Evolutionary conservation across 306 rosid species (phyloP).

Genomic region (Trifolium fragiferum): DNA sequence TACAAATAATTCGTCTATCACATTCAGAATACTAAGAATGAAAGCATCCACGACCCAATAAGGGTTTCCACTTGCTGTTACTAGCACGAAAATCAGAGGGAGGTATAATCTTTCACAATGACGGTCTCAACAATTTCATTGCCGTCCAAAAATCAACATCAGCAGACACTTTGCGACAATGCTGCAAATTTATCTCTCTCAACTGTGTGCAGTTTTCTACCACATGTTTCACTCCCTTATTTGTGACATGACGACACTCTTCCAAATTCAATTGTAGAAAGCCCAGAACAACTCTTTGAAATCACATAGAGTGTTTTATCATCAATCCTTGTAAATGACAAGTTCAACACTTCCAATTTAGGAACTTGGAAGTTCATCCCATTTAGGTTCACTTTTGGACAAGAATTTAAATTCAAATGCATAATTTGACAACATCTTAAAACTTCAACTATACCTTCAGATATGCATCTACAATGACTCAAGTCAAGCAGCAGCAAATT

Average conservation of each 20-base stretch:
- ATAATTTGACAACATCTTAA: constrained; percentile 56
- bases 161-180: constrained; percentile 52
- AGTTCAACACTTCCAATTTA: constrained; percentile 53
- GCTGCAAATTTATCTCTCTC: constrained; percentile 62
- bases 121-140: no score
- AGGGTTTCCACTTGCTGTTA: constrained; percentile 43
- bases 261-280: constrained; percentile 48
- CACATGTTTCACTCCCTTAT: constrained; percentile 61
- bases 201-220: constrained; percentile 56
- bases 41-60: constrained; percentile 51
- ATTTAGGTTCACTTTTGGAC: constrained; percentile 20
- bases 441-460: constrained; percentile 39
- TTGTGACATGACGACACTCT: constrained; percentile 55
- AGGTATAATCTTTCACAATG: constrained; percentile 58
- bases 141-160: no score
- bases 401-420: constrained; percentile 46
- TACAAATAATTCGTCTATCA: no score
- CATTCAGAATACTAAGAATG: not conserved
- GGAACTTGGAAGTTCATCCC: constrained; percentile 31
- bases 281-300: constrained; percentile 56
- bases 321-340: constrained; percentile 39
- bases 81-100: constrained; percentile 43
- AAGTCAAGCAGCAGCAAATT: constrained; percentile 59
- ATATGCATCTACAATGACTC: constrained; percentile 40
- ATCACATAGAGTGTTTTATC: constrained; percentile 59